Base-by-base conservation (phyloP, 495 filamentous ascomycete species). In the Immersiella caudata region DNA sequence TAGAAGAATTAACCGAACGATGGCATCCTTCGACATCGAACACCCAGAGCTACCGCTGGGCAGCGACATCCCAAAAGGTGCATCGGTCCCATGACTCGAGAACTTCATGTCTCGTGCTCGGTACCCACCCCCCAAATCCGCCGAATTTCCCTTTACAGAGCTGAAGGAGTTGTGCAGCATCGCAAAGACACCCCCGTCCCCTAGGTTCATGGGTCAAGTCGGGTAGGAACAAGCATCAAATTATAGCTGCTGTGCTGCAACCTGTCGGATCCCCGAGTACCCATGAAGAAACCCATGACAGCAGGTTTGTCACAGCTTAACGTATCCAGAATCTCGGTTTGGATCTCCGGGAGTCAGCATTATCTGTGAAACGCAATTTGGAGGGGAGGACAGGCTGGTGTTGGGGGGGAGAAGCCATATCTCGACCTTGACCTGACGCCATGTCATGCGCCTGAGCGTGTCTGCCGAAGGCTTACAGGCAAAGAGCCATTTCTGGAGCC, bases 311-410 rank as follows among this genome's bases (percentile, higher is more conserved):
- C 40, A 46, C 40, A 46, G 40, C 40, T 22, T 26, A 4, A 14
- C 2, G n/a, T 55, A 55, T 20, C 24, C 56, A 33, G 22, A 59
- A 20, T 26, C 6, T 62, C 36, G 36, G 6, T 46, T 62, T 26
- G 35, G 50, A 50, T 50, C 21, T 27, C 60, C 60, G 60, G 60
- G 60, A 6, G 22, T 18, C 60, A 50, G 36, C 60, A 26, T 62
- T 25, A 62, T 62, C 35, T 62, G 60, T 62, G 60, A 50, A 26
- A 62, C 60, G 20, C 60, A 50, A 12, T 24, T 62, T 27, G n/a
- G 14, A 33, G 9, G 52, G 52, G 40, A 6, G 5, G 40, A 46
- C 54, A 26, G 26, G 12, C 7, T 57, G n/a, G 6, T 57, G 22
- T 25, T 24, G 20, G 22, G 21, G 26, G 5, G 6, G 22, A 57